phyloP scores from a whole-genome alignment of 1,284 basidiomycete species.

The Ganoderma sinense region DNA sequence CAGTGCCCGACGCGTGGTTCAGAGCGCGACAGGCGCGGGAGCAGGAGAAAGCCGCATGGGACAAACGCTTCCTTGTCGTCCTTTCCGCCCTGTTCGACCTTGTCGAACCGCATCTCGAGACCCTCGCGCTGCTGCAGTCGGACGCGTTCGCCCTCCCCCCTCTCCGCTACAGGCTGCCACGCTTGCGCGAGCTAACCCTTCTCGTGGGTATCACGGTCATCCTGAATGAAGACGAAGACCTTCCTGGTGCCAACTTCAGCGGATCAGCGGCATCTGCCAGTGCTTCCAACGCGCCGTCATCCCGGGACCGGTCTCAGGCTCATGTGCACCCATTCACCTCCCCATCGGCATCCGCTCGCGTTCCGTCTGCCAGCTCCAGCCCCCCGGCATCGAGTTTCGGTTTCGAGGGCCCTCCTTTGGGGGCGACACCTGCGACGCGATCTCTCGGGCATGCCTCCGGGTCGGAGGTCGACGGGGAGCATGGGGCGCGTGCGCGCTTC shows the following conservation, averaged over 20 bases:
- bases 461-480: background rate
- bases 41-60: conserved; percentile 27
- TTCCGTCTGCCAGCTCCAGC: background rate
- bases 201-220: conserved; percentile 28
- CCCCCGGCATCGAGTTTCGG: background rate
- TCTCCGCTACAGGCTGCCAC: conserved; percentile 17
- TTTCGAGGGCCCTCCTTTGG: background rate
- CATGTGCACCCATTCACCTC: background rate
- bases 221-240: conserved; percentile 10
- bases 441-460: background rate
- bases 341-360: background rate
- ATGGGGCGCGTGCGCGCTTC: conserved; percentile 14
- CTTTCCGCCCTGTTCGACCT: conserved; percentile 21
- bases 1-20: conserved; percentile 17
- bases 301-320: background rate
- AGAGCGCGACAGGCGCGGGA: conserved; percentile 22
- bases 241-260: background rate
- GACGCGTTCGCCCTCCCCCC: conserved; percentile 22
- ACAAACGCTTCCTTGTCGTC: conserved; percentile 19
- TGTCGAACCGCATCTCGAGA: conserved; percentile 23
- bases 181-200: conserved; percentile 28
- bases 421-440: conserved; percentile 7
- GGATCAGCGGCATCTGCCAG: background rate
- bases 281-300: background rate
- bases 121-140: conserved; percentile 27